Conservation (phyloP, 2,329 filamentous ascomycete genomes). For the Calonectria fujianensis region DNA sequence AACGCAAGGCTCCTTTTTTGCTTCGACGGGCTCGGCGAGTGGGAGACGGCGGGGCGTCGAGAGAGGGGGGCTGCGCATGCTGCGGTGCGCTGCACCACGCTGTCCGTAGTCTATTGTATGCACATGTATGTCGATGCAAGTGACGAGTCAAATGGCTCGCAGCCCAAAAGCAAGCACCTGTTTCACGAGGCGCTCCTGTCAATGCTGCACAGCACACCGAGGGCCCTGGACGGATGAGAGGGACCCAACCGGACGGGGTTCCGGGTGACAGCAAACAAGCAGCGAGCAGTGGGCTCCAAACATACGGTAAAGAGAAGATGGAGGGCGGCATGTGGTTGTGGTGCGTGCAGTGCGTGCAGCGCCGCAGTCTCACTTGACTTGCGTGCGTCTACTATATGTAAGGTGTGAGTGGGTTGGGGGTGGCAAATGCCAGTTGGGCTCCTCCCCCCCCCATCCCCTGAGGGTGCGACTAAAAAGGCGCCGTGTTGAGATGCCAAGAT, state of each 20-base stretch:
- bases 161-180: conserved; percentile 31
- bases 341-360: conserved; percentile 12
- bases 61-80: conserved; percentile 1
- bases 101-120: conserved; percentile 13
- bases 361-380: conserved; percentile 32
- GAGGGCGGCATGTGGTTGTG: conserved; percentile 16
- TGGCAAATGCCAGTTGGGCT: conserved; percentile 7
- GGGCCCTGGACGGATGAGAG: not conserved
- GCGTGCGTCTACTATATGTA: conserved; percentile 8
- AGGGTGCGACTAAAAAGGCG: conserved; percentile 24
- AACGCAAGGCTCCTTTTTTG: conserved; percentile 35
- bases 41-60: not conserved
- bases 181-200: conserved; percentile 26
- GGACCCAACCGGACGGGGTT: conserved; percentile 11
- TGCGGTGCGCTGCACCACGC: not conserved
- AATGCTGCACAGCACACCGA: conserved; percentile 23
- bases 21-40: not conserved
- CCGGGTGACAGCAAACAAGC: conserved; percentile 18
- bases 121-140: conserved; percentile 25
- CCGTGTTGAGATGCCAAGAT: conserved; percentile 23
- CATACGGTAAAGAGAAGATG: conserved; percentile 14
- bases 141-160: conserved; percentile 42
- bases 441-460: not conserved
- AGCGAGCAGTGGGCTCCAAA: conserved; percentile 1
- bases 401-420: conserved; percentile 25